Evolutionary conservation across 495 filamentous ascomycete species (phyloP), one percentile per base, ranked within the genome.

Genomic region (Astrothelium macrocarpum): DNA sequence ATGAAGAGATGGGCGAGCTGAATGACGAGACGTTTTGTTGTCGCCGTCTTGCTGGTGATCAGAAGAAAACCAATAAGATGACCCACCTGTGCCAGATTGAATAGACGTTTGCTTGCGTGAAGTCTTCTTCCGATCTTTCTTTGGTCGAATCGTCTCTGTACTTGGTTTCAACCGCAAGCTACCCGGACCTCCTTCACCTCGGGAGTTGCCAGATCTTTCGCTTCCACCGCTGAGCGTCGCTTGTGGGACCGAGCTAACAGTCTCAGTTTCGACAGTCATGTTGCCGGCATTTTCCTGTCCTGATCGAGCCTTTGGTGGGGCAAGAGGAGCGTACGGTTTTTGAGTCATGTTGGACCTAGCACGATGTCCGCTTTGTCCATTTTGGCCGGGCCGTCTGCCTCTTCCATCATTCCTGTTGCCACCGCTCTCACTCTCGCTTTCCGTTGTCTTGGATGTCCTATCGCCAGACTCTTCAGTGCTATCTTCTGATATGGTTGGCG

Each of bases 211-310:
- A 29, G 81, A 81, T 66, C 87, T 84, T 45, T 87, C 83, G 4
- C 82, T 77, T 16, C 81, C 87, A 29, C 87, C 82, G 28, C 86
- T 85, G 32, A 95, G 74, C 14, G 90, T 87, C n/a, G 95, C 85
- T 70, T 95, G 93, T 5, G 90, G 91, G 36, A 96, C 89, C 18
- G 94, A 93, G 36, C 83, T 88, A 59, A 98, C 95, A 3, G 91
- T 95, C 77, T 98, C 94, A 2, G 94, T 97, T 76, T 98, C 94
- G 14, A 98, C 93, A 42, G 90, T 97, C 94, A 98, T 98, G 67
- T 90, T 95, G 69, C 87, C 86, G 32, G 89, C 83, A 16, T 90
- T 87, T 11, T 84, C 85, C 71, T 97, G 92, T 45, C 82, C 77
- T 16, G 82, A 79, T 76, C 90, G 84, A 36, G 82, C 77, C 58